These are phyloP conservation scores for Sporisorium scitamineum DNA, from an alignment of 1,284 basidiomycete genomes.

Conservation along the genomic window DNA sequence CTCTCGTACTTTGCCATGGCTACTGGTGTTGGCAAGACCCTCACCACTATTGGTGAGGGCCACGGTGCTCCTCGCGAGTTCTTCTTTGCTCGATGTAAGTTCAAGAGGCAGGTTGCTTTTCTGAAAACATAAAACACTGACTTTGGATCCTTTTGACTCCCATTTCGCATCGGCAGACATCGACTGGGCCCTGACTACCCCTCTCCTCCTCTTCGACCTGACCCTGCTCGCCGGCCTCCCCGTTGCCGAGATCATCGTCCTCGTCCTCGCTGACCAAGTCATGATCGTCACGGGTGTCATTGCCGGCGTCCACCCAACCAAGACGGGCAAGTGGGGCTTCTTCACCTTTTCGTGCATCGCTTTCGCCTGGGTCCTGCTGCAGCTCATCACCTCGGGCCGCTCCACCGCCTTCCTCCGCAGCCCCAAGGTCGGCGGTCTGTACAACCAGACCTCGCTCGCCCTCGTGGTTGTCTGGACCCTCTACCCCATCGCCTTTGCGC, in stretches of 20 bases:
- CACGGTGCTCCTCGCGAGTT: constrained; percentile 48
- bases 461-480: constrained; percentile 57
- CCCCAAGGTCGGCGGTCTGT: constrained; percentile 59
- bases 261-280: constrained; percentile 53
- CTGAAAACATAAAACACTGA: constrained; percentile 4
- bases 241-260: constrained; percentile 57
- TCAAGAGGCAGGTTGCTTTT: background rate
- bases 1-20: constrained; percentile 63
- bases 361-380: constrained; percentile 48
- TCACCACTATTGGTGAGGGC: constrained; percentile 26
- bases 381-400: constrained; percentile 54
- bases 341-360: constrained; percentile 56
- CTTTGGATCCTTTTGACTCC: background rate
- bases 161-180: constrained; percentile 34
- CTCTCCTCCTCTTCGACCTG: constrained; percentile 58
- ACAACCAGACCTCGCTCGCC: constrained; percentile 60
- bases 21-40: constrained; percentile 54
- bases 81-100: constrained; percentile 58
- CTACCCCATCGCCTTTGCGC: constrained; percentile 57
- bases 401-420: constrained; percentile 54
- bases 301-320: constrained; percentile 57
- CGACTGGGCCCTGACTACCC: constrained; percentile 60
- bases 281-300: constrained; percentile 62
- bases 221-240: constrained; percentile 60
- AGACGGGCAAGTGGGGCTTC: constrained; percentile 59